Percentiles rank a stretch among this genome's conserved stretches.
phyloP scores from a whole-genome alignment of 169 alveolate species.

The Theileria annulata region DNA sequence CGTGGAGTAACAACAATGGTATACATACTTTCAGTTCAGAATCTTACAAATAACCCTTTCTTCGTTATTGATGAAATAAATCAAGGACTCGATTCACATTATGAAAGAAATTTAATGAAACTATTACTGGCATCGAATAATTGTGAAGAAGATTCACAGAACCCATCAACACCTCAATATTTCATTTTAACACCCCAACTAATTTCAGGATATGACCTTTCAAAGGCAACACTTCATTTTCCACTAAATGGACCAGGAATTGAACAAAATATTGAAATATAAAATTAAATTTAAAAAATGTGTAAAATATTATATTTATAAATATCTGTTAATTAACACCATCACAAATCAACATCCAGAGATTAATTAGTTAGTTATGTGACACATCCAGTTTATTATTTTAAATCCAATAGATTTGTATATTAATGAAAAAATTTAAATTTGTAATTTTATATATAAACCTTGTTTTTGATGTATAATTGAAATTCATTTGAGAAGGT shows the following conservation, averaged over 20 bases:
- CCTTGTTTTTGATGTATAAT: not conserved
- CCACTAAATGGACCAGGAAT: conserved; percentile 67
- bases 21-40: conserved; percentile 72
- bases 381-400: not conserved
- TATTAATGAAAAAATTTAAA: too few relatives aligned
- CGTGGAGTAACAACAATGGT: conserved; percentile 78
- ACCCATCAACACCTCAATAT: conserved; percentile 65
- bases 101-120: conserved; percentile 67
- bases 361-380: not conserved
- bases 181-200: conserved; percentile 76
- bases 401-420: not conserved
- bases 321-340: not conserved
- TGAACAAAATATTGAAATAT: conserved; percentile 16
- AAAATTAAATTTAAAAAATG: not conserved
- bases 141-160: conserved; percentile 15
- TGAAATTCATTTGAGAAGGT: not conserved
- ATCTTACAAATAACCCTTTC: conserved; percentile 70
- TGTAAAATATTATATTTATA: not conserved
- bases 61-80: conserved; percentile 75
- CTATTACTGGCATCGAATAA: conserved; percentile 33
- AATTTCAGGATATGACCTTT: conserved; percentile 47
- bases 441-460: too few relatives aligned
- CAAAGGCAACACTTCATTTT: conserved; percentile 60
- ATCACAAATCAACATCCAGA: not conserved
- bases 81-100: conserved; percentile 73